A percentile compares a stretch with the other conserved stretches of the same genome.
phyloP scores from a whole-genome alignment of 202 grass and related monocot species.

The Panicum virgatum region DNA sequence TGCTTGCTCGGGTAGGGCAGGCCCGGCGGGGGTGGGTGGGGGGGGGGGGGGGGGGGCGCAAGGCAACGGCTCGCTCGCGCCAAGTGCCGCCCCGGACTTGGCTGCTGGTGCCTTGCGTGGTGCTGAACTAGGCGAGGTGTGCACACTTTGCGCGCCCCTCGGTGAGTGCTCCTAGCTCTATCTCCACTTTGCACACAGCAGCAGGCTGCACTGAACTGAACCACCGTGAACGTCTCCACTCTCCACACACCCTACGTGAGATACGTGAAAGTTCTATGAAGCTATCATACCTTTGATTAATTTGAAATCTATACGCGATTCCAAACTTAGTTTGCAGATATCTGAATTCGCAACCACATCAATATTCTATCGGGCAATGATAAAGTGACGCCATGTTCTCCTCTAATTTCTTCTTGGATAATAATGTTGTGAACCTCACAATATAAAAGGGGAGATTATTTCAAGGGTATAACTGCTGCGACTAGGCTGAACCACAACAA shows the following conservation, averaged over 20 bases:
- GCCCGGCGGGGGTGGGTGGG: neutral
- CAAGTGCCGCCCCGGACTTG: neutral
- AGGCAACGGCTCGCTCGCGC: neutral
- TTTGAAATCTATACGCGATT: neutral
- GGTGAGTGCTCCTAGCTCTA: too few species aligned
- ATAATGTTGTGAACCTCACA: neutral
- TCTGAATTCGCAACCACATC: neutral
- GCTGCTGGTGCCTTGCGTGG: too few species aligned
- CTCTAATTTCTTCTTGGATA: too few species aligned
- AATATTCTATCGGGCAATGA: neutral
- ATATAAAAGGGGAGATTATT: neutral
- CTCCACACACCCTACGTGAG: too few species aligned
- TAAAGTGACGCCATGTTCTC: neutral
- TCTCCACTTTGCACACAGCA: too few species aligned
- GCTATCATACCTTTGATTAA: neutral
- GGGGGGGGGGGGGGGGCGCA: too few species aligned
- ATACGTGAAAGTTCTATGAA: neutral
- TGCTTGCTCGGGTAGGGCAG: conserved; percentile 3
- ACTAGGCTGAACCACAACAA: too few species aligned
- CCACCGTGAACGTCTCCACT: too few species aligned
- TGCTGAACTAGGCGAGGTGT: neutral
- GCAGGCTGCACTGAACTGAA: too few species aligned
- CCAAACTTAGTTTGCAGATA: neutral
- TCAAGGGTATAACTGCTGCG: too few species aligned
- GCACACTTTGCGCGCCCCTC: too few species aligned